Percentiles rank a stretch among this genome's conserved stretches.
These are phyloP conservation scores for Hericium coralloides DNA, from an alignment of 768 basidiomycete species.

Conservation along the genomic window DNA sequence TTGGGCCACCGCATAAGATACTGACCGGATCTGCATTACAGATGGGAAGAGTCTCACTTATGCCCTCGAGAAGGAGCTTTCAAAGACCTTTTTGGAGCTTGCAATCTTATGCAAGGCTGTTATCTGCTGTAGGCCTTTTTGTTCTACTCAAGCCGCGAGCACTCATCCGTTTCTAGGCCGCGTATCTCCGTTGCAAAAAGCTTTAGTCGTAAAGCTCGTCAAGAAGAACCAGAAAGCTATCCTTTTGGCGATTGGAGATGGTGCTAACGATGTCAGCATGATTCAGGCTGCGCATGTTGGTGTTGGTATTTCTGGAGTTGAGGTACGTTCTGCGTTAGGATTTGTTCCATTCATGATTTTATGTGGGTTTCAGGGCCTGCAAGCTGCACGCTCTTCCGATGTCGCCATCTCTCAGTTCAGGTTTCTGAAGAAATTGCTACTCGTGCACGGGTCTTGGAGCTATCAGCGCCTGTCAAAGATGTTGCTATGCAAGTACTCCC, in stretches of 20 bases:
- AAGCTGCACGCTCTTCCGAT: constrained; percentile 97
- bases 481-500: constrained; percentile 70
- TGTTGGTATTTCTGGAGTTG: constrained; percentile 95
- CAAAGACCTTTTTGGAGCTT: constrained; percentile 85
- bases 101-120: constrained; percentile 99
- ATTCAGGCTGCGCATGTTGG: constrained; percentile 98
- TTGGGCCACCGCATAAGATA: neutral
- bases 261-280: constrained; percentile 98
- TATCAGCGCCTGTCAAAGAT: constrained; percentile 92
- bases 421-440: constrained; percentile 85
- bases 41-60: constrained; percentile 93
- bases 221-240: constrained; percentile 94
- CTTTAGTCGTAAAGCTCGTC: constrained; percentile 95
- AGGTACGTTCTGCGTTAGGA: constrained; percentile 39
- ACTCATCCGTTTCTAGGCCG: constrained; percentile 48
- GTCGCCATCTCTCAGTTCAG: constrained; percentile 98
- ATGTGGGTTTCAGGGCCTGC: constrained; percentile 57
- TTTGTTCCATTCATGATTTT: neutral
- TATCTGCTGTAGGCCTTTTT: constrained; percentile 69
- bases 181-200: constrained; percentile 96
- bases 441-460: constrained; percentile 99
- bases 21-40: constrained; percentile 21
- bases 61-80: constrained; percentile 89
- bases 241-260: constrained; percentile 94
- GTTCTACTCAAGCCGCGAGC: neutral